These are phyloP conservation scores for Dipteronia sinensis DNA, from an alignment of 345 rosid genomes.

Conservation along the genomic window DNA sequence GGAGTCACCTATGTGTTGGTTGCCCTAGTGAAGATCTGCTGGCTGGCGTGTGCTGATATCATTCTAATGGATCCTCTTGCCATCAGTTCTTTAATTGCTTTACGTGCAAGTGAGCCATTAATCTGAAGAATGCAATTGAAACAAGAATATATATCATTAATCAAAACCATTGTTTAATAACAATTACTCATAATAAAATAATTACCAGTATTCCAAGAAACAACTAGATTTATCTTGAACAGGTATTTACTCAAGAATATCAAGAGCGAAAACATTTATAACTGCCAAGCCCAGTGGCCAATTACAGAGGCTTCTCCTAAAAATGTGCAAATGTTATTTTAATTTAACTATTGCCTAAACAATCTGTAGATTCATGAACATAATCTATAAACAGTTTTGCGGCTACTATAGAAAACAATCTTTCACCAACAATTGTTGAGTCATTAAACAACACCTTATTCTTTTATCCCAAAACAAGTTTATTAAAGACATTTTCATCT, in stretches of 20 bases:
- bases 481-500: too few relatives aligned
- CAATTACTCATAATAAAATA: too few relatives aligned
- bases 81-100: conserved; percentile 72
- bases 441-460: too few relatives aligned
- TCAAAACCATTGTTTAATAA: neutral
- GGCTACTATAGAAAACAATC: too few relatives aligned
- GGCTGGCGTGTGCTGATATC: conserved; percentile 66
- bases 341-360: too few relatives aligned
- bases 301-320: neutral
- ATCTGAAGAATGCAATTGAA: conserved; percentile 32
- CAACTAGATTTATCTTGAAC: neutral
- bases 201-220: neutral
- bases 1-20: conserved; percentile 51
- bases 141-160: neutral
- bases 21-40: conserved; percentile 77
- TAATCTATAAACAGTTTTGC: too few relatives aligned
- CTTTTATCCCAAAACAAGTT: too few relatives aligned
- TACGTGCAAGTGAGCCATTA: conserved; percentile 62
- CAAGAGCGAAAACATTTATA: neutral
- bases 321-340: neutral
- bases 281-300: neutral
- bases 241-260: neutral
- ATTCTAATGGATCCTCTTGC: conserved; percentile 71
- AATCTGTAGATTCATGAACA: too few relatives aligned
- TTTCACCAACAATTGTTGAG: too few relatives aligned